Evolutionary conservation across 2,329 filamentous ascomycete genomes (phyloP), one percentile per base, ranked within the genome.

Genomic region (Scolecobasidium constrictum): DNA sequence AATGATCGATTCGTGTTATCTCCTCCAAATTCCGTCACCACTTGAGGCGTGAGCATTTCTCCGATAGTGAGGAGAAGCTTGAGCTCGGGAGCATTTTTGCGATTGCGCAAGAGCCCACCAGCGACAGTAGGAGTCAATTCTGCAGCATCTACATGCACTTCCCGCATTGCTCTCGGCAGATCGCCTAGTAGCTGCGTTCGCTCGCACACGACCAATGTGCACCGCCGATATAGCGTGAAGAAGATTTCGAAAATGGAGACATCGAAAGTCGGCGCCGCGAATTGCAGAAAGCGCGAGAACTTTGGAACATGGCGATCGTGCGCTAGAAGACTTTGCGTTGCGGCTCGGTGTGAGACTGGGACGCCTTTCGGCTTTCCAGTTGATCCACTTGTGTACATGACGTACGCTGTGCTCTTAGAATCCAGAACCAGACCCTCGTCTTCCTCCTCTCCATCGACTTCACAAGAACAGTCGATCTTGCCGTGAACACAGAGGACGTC

Each of bases 161-260:
- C 53, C 11, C 69, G 74, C 45, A 95, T 77, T 9, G 77, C 70
- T 1, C 64, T 71, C 1, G 83, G 77, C 17, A 95, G 72, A 54
- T 94, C 78, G 47, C 83, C 75, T 34, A 95, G 68, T 68, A 94
- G 76, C 23, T 75, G 68, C 38, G 69, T 67, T 20, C 87, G 75
- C 44, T 78, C 72, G 50, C 81, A 86, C 43, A 77, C 75, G 38
- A 90, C 75, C 2, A 95, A 65, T 0, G 86, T 94, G 17, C 67
- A 67, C 2, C 83, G 83, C 45, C 86, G 71, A 48, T 79, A 81
- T 13, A 88, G 66, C 0, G 88, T 83, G 50, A 94, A 94, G 68
- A 94, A 94, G 5, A 93, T 88, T 57, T 95, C 88, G 57, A 95
- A 95, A 4, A 94, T 81, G 0, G 86, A 94, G 5, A 95, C 88